Base-by-base conservation (phyloP, 2,329 filamentous ascomycete species). In the Alternaria brassicicola region DNA sequence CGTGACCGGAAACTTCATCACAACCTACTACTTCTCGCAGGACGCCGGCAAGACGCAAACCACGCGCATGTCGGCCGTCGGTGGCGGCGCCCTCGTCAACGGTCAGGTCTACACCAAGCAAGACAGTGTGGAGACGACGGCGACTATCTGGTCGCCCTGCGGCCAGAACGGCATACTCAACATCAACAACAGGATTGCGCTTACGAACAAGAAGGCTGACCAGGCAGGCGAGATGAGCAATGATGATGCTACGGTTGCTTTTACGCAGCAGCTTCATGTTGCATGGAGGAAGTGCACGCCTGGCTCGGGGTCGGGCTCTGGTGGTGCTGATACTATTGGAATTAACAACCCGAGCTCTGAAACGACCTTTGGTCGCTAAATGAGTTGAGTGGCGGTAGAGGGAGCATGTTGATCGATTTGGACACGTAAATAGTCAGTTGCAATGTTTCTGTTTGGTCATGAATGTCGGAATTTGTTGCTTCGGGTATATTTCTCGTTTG, bases 81-180 rank as follows among this genome's bases (percentile, higher is more conserved):
- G 72, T 47, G 68, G 81, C 69, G 75, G 71, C 13, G 78, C 77
- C 19, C 80, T 81, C 30, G 67, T 63, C 47, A 68, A 71, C 38
- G 76, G 69, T 50, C 65, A 72, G 31, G 72, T 83, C 70, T 84
- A 83, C 74, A 73, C 74, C 62, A 79, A 81, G 72, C 77, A 78
- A 46, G 82, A 84, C 67, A 67, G 68, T 12, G 58, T 75, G 42
- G 73, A 75, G 66, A 74, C 73, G 13, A 74, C 72, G 0, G 70
- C 72, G 2, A 70, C 68, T 39, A 64, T 74, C 57, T 75, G 73
- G 73, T 74, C 71, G 8, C 73, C 73, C 0, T 75, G 73, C 61
- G 73, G 73, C 55, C 67, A 57, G 53, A 72, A 62, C 45, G 73
- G 73, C 13, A 69, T 75, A 48, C 64, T 75, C 39, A 74, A 74